Conservation (phyloP, 257 asterid genomes). For the Primulina tabacum region DNA sequence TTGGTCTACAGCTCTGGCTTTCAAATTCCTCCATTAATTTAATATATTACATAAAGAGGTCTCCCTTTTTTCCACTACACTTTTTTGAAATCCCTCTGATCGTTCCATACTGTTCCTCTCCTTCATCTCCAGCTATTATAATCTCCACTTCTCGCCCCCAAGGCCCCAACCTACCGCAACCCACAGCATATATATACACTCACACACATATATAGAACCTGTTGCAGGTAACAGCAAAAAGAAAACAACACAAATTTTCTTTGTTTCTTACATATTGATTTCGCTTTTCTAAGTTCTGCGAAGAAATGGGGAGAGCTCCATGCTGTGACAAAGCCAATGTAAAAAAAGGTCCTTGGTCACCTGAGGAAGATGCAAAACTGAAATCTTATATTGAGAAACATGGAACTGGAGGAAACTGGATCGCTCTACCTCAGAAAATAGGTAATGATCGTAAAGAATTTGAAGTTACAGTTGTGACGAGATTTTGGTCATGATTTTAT, state of each 20-base stretch:
- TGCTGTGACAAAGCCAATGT: conserved; percentile 46
- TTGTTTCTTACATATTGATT: background rate
- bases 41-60: conserved; percentile 14
- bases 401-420: conserved; percentile 47
- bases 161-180: background rate
- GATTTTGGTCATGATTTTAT: background rate
- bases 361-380: conserved; percentile 40
- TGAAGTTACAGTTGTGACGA: background rate
- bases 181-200: background rate
- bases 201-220: background rate
- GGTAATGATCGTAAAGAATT: conserved; percentile 11
- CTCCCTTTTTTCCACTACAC: conserved; percentile 33
- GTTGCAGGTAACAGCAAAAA: conserved; percentile 16
- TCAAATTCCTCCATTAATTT: conserved; percentile 35
- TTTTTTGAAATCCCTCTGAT: conserved; percentile 31
- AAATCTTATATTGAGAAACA: conserved; percentile 31
- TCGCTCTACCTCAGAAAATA: conserved; percentile 36
- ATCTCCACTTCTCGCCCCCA: conserved; percentile 17
- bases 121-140: conserved; percentile 43
- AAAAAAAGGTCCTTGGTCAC: conserved; percentile 40
- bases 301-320: conserved; percentile 45
- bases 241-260: background rate
- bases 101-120: conserved; percentile 30
- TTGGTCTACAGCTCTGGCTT: conserved; percentile 30
- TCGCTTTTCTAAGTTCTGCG: background rate